Evolutionary conservation across 345 rosid species (phyloP).

Genomic region (Eucalyptus paniculata): DNA sequence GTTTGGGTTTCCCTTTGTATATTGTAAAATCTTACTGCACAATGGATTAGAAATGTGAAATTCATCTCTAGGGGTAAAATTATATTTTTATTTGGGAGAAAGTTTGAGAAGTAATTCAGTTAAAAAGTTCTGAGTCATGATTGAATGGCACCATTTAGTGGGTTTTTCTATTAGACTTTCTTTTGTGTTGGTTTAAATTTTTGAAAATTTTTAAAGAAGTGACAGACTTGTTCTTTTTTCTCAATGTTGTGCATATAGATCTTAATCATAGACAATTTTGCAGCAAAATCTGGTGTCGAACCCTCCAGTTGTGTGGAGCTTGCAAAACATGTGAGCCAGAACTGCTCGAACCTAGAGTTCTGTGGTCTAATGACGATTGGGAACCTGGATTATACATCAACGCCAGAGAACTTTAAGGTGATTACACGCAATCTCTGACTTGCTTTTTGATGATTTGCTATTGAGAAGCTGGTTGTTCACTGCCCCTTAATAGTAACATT

Average conservation of each 20-base stretch:
- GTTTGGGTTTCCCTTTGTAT: neutral
- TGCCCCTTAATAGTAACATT: neutral
- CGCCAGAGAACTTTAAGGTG: slow-evolving; percentile 97
- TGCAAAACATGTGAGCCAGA: slow-evolving; percentile 49
- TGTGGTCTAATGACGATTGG: slow-evolving; percentile 94
- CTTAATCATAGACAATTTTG: neutral
- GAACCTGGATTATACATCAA: slow-evolving; percentile 84
- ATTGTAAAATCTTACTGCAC: neutral
- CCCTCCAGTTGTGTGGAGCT: slow-evolving; percentile 79
- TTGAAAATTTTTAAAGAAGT: neutral
- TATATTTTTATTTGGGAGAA: neutral
- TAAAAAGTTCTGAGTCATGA: neutral
- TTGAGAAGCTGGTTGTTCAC: neutral
- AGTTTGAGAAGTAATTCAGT: neutral
- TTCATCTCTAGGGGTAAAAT: neutral
- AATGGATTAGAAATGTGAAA: neutral
- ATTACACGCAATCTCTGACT: neutral
- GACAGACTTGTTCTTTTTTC: neutral
- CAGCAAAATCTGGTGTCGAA: slow-evolving; percentile 91
- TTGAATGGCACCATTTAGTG: neutral
- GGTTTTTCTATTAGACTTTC: neutral
- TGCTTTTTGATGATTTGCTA: neutral
- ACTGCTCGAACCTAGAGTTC: slow-evolving; percentile 74
- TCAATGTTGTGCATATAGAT: neutral
- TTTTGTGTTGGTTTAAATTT: neutral